phyloP scores from a whole-genome alignment of 306 rosid species.

The Inga leiocalycina region DNA sequence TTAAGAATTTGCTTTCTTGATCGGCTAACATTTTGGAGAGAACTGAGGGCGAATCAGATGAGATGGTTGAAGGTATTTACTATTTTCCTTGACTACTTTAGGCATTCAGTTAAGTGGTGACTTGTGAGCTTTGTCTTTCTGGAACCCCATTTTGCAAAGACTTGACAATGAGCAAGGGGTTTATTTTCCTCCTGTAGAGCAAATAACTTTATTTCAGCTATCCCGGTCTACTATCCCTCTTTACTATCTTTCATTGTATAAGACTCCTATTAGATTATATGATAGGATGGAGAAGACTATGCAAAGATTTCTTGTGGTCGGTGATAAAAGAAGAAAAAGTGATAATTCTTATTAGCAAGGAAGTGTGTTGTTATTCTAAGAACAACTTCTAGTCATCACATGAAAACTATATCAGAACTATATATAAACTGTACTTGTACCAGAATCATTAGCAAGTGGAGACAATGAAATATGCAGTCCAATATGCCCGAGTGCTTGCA shows the following conservation, averaged over 20 bases:
- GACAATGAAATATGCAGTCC: slow-evolving; percentile 82
- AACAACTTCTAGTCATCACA: slow-evolving; percentile 10
- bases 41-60: not conserved
- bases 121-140: not conserved
- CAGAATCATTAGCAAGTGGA: slow-evolving; percentile 53
- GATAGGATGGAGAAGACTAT: too few relatives aligned
- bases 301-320: not conserved
- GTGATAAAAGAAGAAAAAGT: not conserved
- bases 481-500: slow-evolving; percentile 95
- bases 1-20: not conserved
- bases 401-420: slow-evolving; percentile 53
- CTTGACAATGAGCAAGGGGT: not conserved
- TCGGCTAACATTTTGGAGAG: not conserved
- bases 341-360: not conserved
- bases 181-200: not conserved
- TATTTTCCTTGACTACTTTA: not conserved
- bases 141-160: not conserved
- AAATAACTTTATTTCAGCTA: not conserved
- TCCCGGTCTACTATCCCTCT: not conserved
- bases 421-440: slow-evolving; percentile 54
- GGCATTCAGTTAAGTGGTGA: not conserved
- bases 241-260: not conserved
- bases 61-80: not conserved
- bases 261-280: too few relatives aligned
- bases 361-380: not conserved